These are phyloP conservation scores for Basidiobolus meristosporus DNA, from an alignment of 371 early-diverging fungal species.

Conservation along the genomic window DNA sequence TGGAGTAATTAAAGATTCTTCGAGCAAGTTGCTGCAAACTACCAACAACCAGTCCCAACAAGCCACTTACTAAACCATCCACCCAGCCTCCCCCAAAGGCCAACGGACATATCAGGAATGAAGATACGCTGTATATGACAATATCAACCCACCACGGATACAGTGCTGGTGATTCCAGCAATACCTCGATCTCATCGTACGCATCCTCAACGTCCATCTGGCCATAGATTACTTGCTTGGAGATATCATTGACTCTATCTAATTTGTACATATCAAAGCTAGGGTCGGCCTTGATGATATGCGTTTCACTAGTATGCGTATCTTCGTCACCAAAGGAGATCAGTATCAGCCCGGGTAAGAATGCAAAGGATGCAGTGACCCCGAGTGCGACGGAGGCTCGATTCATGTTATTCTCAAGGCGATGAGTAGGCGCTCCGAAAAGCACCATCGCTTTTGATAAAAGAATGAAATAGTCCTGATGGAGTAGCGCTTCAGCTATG, in stretches of 20 bases:
- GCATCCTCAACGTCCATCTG: constrained; percentile 31
- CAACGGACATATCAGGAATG: constrained; percentile 24
- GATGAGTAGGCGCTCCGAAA: no score
- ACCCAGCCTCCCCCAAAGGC: constrained; percentile 24
- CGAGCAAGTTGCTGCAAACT: constrained; percentile 16
- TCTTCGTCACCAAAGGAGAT: constrained; percentile 46
- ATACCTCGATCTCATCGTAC: constrained; percentile 22
- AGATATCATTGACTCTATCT: constrained; percentile 27
- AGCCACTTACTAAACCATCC: constrained; percentile 20
- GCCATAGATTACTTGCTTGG: constrained; percentile 20
- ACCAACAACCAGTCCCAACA: constrained; percentile 19
- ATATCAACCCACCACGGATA: constrained; percentile 22
- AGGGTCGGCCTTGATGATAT: constrained; percentile 31
- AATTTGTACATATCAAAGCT: constrained; percentile 47
- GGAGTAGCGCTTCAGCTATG: constrained; percentile 28
- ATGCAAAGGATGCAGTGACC: constrained; percentile 43
- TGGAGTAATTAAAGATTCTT: constrained; percentile 21
- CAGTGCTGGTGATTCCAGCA: constrained; percentile 22
- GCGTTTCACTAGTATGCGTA: constrained; percentile 60
- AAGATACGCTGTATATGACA: constrained; percentile 26
- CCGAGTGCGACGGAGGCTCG: constrained; percentile 27
- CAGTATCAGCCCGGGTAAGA: constrained; percentile 49
- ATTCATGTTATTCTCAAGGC: no score
- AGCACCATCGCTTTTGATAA: constrained; percentile 25
- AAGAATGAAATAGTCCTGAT: constrained; percentile 31